Evolutionary conservation across 75 land plant genomes (phyloP).

Genomic region (Pinus taeda): DNA sequence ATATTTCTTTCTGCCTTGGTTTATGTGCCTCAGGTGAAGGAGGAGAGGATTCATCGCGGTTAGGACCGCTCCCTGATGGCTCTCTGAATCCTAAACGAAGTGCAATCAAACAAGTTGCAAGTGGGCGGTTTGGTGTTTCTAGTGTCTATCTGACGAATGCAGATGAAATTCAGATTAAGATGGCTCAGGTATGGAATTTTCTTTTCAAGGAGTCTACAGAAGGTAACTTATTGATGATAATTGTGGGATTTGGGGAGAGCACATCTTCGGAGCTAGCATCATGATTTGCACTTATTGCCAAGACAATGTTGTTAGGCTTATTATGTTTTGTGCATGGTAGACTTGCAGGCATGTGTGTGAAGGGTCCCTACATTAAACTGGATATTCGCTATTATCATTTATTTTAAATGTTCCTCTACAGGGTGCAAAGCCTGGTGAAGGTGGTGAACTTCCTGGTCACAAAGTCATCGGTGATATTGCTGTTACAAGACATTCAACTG

Average conservation of each 20-base stretch:
- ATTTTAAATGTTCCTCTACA: slow-evolving; percentile 24
- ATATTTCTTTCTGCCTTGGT: not conserved
- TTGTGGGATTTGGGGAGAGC: not conserved
- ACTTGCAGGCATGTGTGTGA: not conserved
- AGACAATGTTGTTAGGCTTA: not conserved
- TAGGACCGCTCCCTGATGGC: slow-evolving; percentile 90
- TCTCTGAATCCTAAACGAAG: slow-evolving; percentile 90
- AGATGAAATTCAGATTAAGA: slow-evolving; percentile 97
- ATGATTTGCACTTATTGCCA: not conserved
- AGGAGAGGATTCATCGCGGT: slow-evolving; percentile 88
- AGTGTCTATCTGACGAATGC: slow-evolving; percentile 97
- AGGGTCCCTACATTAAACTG: not conserved
- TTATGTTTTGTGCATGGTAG: slow-evolving; percentile 7
- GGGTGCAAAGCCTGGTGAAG: slow-evolving; percentile 99
- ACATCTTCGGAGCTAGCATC: not conserved
- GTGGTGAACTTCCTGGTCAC: slow-evolving; percentile 99
- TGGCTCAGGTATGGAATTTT: slow-evolving; percentile 83
- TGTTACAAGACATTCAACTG: slow-evolving; percentile 90
- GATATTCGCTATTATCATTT: not conserved
- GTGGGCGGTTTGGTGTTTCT: slow-evolving; percentile 98
- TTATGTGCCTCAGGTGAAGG: slow-evolving; percentile 77
- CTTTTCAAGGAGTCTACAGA: not conserved
- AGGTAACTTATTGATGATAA: not conserved
- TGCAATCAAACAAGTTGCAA: slow-evolving; percentile 98
- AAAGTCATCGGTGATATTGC: slow-evolving; percentile 99